A percentile compares a stretch with the other conserved stretches of the same genome.
Evolutionary conservation across 2,329 filamentous ascomycete species (phyloP).

Genomic region (Torrubiella hemipterigena): DNA sequence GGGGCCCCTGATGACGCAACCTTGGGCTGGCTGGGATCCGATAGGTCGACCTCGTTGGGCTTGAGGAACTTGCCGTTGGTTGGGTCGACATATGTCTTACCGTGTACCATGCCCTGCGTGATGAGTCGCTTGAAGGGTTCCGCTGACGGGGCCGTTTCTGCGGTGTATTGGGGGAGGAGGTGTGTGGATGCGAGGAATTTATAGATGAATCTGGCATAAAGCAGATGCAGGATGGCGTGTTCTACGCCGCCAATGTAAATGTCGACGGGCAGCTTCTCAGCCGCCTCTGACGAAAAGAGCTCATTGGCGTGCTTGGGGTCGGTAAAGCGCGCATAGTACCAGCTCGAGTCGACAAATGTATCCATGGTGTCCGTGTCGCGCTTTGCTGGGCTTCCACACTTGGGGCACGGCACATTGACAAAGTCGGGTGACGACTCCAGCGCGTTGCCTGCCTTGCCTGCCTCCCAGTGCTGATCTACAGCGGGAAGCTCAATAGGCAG

Average conservation of each 20-base stretch:
- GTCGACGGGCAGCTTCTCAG: conserved; percentile 61
- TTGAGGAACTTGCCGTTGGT: conserved; percentile 64
- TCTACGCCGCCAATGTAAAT: conserved; percentile 85
- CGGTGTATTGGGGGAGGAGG: conserved; percentile 28
- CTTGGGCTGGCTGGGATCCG: conserved; percentile 40
- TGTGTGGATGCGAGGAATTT: conserved; percentile 61
- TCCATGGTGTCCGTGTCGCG: conserved; percentile 94
- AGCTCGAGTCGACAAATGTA: conserved; percentile 89
- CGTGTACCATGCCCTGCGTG: conserved; percentile 89
- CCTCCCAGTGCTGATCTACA: conserved; percentile 55
- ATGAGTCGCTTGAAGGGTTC: conserved; percentile 79
- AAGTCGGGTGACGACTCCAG: conserved; percentile 61
- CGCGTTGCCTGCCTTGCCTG: conserved; percentile 63
- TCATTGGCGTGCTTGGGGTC: conserved; percentile 53
- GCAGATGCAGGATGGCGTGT: conserved; percentile 79
- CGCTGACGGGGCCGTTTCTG: conserved; percentile 23
- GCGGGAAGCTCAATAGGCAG: conserved; percentile 66
- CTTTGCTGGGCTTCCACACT: conserved; percentile 57
- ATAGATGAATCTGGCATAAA: conserved; percentile 83
- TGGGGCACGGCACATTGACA: conserved; percentile 64
- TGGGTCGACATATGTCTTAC: conserved; percentile 69
- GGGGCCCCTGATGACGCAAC: conserved; percentile 48
- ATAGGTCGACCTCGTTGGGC: conserved; percentile 60
- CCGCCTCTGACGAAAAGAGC: conserved; percentile 50
- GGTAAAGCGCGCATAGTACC: conserved; percentile 78